Evolutionary conservation across 1,139 yeast species (phyloP).

Genomic region (Pichia sp.): DNA sequence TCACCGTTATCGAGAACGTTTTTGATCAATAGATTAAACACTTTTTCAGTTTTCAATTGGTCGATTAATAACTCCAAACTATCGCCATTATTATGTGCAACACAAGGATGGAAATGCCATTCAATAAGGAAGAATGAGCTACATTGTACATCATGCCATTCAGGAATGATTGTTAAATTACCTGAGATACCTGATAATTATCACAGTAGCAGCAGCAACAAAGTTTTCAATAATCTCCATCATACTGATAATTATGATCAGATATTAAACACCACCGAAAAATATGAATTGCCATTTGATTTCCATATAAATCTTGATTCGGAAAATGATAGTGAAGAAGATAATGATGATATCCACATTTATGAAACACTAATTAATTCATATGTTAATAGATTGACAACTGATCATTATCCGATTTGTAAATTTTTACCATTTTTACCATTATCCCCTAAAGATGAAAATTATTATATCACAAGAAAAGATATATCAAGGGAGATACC

Average conservation of each 20-base stretch:
- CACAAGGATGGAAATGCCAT: conserved; percentile 30
- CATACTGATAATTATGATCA: conserved; percentile 7
- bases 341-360: conserved; percentile 11
- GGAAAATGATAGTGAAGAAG: conserved; percentile 4
- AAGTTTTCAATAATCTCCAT: conserved; percentile 8
- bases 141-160: conserved; percentile 27
- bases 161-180: conserved; percentile 18
- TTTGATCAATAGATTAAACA: conserved; percentile 23
- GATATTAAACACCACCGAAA: conserved; percentile 8
- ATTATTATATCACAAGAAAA: conserved; percentile 21
- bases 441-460: conserved; percentile 17
- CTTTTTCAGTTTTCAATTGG: conserved; percentile 30
- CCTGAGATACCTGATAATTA: conserved; percentile 8
- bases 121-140: conserved; percentile 26
- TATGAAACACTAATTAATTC: conserved; percentile 20
- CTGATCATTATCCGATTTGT: conserved; percentile 28
- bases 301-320: conserved; percentile 8
- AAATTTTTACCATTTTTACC: conserved; percentile 15
- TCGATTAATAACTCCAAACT: conserved; percentile 20
- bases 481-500: conserved; percentile 22
- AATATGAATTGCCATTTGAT: conserved; percentile 10
- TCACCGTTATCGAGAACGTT: conserved; percentile 12
- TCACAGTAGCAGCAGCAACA: background rate
- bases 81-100: conserved; percentile 27
- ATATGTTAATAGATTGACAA: conserved; percentile 21